These are phyloP conservation scores for Tricholoma matsutake DNA, from an alignment of 768 basidiomycete genomes.

Conservation along the genomic window DNA sequence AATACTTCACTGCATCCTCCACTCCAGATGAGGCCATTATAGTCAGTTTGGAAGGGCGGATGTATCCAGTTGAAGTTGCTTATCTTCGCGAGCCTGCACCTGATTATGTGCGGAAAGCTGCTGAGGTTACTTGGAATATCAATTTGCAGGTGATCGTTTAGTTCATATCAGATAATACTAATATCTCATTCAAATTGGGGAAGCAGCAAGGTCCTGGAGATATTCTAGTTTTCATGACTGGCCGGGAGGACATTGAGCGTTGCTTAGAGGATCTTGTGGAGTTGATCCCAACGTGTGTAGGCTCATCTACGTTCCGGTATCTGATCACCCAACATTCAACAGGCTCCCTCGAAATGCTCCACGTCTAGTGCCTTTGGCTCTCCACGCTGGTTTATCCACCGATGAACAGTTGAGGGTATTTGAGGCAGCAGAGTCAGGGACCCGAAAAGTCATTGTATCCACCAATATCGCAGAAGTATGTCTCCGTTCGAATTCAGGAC, in stretches of 20 bases:
- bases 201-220: constrained; percentile 79
- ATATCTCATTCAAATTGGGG: constrained; percentile 7
- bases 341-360: constrained; percentile 55
- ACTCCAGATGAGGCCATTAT: constrained; percentile 73
- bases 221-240: constrained; percentile 91
- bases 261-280: constrained; percentile 81
- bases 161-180: background rate
- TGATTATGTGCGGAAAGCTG: constrained; percentile 82
- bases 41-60: constrained; percentile 87
- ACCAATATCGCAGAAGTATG: constrained; percentile 94
- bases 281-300: constrained; percentile 61
- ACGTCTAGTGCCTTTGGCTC: constrained; percentile 63
- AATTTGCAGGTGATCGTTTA: constrained; percentile 59
- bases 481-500: background rate
- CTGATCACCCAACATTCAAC: background rate
- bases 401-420: constrained; percentile 90
- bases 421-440: constrained; percentile 66
- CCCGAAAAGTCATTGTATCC: constrained; percentile 85
- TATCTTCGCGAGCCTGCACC: constrained; percentile 75
- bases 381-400: constrained; percentile 87
- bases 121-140: constrained; percentile 81
- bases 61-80: constrained; percentile 93
- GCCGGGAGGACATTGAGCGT: constrained; percentile 93
- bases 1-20: constrained; percentile 77
- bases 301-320: constrained; percentile 1